phyloP scores from a whole-genome alignment of 1,284 basidiomycete genomes.

The Butyriboletus regius region DNA sequence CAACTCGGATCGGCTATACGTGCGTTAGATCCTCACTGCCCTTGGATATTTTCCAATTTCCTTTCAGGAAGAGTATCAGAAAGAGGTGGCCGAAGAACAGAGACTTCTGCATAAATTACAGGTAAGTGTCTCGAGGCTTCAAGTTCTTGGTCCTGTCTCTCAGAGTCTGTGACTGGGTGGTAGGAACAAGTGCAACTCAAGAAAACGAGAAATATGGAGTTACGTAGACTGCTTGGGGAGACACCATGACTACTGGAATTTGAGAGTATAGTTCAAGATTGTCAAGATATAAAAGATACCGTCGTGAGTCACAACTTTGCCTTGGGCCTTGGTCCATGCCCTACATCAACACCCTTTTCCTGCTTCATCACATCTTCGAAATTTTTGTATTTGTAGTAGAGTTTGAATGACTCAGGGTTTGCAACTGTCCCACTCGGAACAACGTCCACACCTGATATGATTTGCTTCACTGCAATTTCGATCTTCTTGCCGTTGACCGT shows the following conservation, averaged over 20 bases:
- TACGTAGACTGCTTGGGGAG: slow-evolving; percentile 17
- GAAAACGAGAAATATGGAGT: slow-evolving; percentile 6
- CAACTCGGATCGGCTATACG: slow-evolving; percentile 2
- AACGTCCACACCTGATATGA: slow-evolving; percentile 55
- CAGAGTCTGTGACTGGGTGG: background rate
- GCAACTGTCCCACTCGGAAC: slow-evolving; percentile 63
- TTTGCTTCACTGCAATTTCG: slow-evolving; percentile 67
- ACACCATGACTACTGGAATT: background rate
- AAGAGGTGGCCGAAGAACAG: slow-evolving; percentile 12
- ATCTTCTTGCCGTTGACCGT: slow-evolving; percentile 70
- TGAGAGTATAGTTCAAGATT: background rate
- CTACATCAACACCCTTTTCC: slow-evolving; percentile 9
- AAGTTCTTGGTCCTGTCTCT: background rate
- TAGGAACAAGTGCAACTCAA: slow-evolving; percentile 10
- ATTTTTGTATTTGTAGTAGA: slow-evolving; percentile 56
- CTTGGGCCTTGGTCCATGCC: background rate
- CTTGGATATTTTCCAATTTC: background rate
- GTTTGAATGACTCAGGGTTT: slow-evolving; percentile 56
- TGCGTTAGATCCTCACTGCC: background rate
- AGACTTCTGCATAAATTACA: slow-evolving; percentile 14
- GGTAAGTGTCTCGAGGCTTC: background rate
- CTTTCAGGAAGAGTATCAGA: slow-evolving; percentile 10
- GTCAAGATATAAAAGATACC: background rate
- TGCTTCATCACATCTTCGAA: slow-evolving; percentile 31
- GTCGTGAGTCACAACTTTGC: slow-evolving; percentile 14